phyloP scores from a whole-genome alignment of 805 yeast species.

The Suhomyces sp. region DNA sequence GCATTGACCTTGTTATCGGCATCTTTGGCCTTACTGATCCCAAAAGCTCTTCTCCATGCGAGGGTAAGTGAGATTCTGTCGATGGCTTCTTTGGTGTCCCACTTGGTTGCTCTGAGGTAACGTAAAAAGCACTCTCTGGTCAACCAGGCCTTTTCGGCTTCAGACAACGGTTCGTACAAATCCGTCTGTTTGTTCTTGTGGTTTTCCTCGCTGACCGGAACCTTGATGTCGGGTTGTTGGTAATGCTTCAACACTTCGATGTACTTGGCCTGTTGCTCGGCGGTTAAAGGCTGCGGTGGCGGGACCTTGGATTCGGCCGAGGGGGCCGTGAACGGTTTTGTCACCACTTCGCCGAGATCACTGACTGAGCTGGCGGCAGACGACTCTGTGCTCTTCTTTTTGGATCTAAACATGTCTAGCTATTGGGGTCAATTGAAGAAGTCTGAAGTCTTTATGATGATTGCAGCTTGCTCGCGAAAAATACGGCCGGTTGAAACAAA shows the following conservation, averaged over 20 bases:
- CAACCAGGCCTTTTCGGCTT: constrained; percentile 42
- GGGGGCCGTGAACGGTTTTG: constrained; percentile 55
- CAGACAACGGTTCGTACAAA: constrained; percentile 21
- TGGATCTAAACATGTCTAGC: background rate
- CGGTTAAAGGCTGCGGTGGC: constrained; percentile 48
- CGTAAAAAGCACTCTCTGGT: constrained; percentile 53
- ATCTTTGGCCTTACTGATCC: constrained; percentile 34
- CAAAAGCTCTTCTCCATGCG: constrained; percentile 57
- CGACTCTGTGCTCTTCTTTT: constrained; percentile 4
- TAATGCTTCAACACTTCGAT: constrained; percentile 58
- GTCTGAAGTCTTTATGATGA: background rate
- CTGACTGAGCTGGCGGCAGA: constrained; percentile 2
- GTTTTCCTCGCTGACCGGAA: constrained; percentile 51
- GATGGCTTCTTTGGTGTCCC: constrained; percentile 44
- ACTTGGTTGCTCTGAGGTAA: constrained; percentile 51
- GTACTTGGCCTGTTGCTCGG: constrained; percentile 60
- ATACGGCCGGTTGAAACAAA: background rate
- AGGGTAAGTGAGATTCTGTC: constrained; percentile 45
- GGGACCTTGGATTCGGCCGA: constrained; percentile 47
- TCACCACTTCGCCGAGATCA: constrained; percentile 12
- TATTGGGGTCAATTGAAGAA: background rate
- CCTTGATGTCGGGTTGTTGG: constrained; percentile 40
- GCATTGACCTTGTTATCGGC: constrained; percentile 32
- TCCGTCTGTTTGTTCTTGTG: constrained; percentile 37
- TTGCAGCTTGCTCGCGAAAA: background rate